phyloP scores from a whole-genome alignment of 495 filamentous ascomycete genomes.

The Cercophora samala region DNA sequence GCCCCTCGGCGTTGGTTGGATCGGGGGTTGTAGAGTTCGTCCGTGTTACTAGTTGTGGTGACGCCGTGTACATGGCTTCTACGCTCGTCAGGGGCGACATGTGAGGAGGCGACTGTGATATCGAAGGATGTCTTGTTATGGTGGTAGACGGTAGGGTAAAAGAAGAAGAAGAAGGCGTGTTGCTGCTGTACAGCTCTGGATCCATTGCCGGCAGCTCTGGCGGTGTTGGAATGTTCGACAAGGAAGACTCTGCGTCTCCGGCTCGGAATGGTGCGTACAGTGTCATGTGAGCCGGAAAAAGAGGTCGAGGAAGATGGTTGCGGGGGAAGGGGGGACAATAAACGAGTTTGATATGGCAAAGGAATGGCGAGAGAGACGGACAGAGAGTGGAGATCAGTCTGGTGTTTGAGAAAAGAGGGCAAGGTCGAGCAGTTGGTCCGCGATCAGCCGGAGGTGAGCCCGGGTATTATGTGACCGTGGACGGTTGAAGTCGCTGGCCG shows the following conservation, averaged over 20 bases:
- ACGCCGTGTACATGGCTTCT: conserved; percentile 15
- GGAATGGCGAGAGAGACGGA: neutral
- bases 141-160: neutral
- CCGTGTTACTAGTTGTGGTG: conserved; percentile 16
- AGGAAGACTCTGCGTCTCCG: conserved; percentile 8
- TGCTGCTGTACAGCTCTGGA: neutral
- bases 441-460: conserved; percentile 12
- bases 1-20: conserved; percentile 6
- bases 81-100: conserved; percentile 16
- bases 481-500: conserved; percentile 5
- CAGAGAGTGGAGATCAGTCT: neutral
- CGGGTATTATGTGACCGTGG: conserved; percentile 15
- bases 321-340: conserved; percentile 19
- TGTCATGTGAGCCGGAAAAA: conserved; percentile 6
- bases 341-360: conserved; percentile 21
- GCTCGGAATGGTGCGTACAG: conserved; percentile 4
- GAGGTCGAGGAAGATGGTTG: conserved; percentile 8
- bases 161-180: neutral
- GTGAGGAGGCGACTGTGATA: conserved; percentile 9
- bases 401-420: conserved; percentile 7
- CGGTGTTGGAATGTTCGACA: neutral
- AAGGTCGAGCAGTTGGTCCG: conserved; percentile 12
- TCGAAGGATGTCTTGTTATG: conserved; percentile 1
- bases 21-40: conserved; percentile 11
- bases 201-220: neutral